Percentiles rank a stretch among this genome's conserved stretches.
Evolutionary conservation across 495 filamentous ascomycete genomes (phyloP).

Genomic region (Letharia columbiana): DNA sequence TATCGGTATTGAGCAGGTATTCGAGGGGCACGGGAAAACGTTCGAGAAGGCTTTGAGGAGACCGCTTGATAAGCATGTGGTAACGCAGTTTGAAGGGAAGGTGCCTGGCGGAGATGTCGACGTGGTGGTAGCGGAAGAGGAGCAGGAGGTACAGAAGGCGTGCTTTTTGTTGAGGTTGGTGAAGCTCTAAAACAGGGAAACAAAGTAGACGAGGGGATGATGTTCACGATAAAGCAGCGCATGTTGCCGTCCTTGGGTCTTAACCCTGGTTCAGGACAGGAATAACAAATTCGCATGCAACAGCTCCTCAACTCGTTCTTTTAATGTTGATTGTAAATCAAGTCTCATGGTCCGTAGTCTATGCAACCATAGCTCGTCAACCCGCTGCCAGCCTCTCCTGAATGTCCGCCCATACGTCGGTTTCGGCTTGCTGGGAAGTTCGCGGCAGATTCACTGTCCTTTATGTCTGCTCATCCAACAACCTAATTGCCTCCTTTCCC

Average conservation of each 20-base stretch:
- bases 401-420: background rate
- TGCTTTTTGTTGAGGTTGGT: conserved; percentile 76
- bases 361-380: background rate
- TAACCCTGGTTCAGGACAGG: background rate
- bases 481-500: conserved; percentile 17
- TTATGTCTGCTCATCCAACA: conserved; percentile 6
- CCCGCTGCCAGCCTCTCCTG: background rate
- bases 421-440: background rate
- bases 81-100: conserved; percentile 56
- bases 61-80: conserved; percentile 65
- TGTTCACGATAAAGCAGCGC: background rate
- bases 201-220: background rate
- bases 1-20: conserved; percentile 64
- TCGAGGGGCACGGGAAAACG: conserved; percentile 53
- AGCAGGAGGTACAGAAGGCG: conserved; percentile 82
- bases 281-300: background rate
- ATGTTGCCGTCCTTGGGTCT: background rate
- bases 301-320: background rate
- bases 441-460: background rate
- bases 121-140: conserved; percentile 68
- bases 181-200: conserved; percentile 48
- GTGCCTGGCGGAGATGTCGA: conserved; percentile 47
- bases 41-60: conserved; percentile 77
- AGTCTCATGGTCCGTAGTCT: background rate
- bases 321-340: background rate